phyloP scores from a whole-genome alignment of 805 yeast genomes.

The Zygosaccharomyces bisporus region DNA sequence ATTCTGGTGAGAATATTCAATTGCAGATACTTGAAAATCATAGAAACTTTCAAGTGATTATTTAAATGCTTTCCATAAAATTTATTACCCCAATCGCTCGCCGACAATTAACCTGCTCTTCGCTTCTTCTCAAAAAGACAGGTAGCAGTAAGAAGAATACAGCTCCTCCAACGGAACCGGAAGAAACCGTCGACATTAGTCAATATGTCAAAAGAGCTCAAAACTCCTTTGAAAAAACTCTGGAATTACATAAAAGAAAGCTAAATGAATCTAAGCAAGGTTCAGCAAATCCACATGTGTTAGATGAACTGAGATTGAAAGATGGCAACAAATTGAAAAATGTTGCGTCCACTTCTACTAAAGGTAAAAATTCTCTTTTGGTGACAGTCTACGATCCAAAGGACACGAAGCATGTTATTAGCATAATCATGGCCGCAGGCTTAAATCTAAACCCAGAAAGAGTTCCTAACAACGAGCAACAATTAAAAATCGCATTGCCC shows the following conservation, averaged over 20 bases:
- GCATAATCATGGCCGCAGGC: constrained; percentile 64
- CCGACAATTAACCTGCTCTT: constrained; percentile 7
- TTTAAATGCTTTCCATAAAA: too few species aligned
- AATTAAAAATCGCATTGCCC: constrained; percentile 70
- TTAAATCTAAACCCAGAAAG: constrained; percentile 77
- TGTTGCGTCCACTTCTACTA: constrained; percentile 66
- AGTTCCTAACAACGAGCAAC: constrained; percentile 68
- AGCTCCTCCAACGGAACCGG: constrained; percentile 13
- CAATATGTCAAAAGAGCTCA: constrained; percentile 17
- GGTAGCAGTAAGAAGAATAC: constrained; percentile 15
- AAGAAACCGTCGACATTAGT: constrained; percentile 17
- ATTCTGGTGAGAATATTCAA: not conserved
- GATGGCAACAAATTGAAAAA: constrained; percentile 49
- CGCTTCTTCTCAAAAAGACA: constrained; percentile 13
- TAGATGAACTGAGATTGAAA: constrained; percentile 55
- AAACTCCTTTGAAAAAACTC: constrained; percentile 42
- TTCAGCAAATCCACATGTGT: constrained; percentile 59
- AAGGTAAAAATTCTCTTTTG: constrained; percentile 60
- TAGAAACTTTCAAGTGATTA: not conserved
- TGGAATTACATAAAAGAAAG: constrained; percentile 52
- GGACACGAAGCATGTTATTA: constrained; percentile 62
- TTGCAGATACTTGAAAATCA: too few species aligned
- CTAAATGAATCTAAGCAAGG: constrained; percentile 67
- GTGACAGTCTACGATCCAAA: constrained; percentile 88
- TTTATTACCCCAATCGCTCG: too few species aligned